Base-by-base conservation (phyloP, 2,329 filamentous ascomycete genomes). In the Aspergillus luchuensis region DNA sequence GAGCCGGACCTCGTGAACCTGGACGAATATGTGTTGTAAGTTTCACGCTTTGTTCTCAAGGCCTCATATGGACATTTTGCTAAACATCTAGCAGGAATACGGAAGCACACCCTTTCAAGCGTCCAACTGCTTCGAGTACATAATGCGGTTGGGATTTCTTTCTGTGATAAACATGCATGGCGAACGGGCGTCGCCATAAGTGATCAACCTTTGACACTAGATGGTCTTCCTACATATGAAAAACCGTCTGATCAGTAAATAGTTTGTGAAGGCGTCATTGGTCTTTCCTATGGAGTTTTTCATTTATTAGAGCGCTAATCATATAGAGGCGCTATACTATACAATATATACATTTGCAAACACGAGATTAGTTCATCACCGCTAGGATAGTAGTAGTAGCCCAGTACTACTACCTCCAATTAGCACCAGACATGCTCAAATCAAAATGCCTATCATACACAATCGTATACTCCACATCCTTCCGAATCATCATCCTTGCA, bases 1-100 rank as follows among this genome's bases (percentile, higher is more conserved):
- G 76, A 78, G 56, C 76, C 76, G 5, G 66, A 72, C 53, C 59
- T 73, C 49, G 67, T 80, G 41, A 79, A 73, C 61, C 66, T 80
- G 61, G 78, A 80, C 58, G 74, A 80, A 48, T 80, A 76, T 64
- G 78, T 80, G n/a, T 56, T 80, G 71, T 78, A 67, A 66, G 75
- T 73, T 36, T 5, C 11, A 25, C 5, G 8, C 17, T 13, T 49
- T 3, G n/a, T 58, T 8, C 15, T 17, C 13, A 19, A 11, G 30
- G 15, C 19, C n/a, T 25, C 45, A 8, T 23, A 45, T 2, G 19
- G 28, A 41, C 53, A 59, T 8, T 6, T 25, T 56, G 59, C 47
- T n/a, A 30, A 63, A 56, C 4, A n/a, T 28, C 21, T 13, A 15
- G 38, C 30, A 76, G 73, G 58, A 78, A 77, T 56, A 78, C 76